These are phyloP conservation scores for Cryphonectria japonica DNA, from an alignment of 2,329 filamentous ascomycete genomes.

Conservation along the genomic window DNA sequence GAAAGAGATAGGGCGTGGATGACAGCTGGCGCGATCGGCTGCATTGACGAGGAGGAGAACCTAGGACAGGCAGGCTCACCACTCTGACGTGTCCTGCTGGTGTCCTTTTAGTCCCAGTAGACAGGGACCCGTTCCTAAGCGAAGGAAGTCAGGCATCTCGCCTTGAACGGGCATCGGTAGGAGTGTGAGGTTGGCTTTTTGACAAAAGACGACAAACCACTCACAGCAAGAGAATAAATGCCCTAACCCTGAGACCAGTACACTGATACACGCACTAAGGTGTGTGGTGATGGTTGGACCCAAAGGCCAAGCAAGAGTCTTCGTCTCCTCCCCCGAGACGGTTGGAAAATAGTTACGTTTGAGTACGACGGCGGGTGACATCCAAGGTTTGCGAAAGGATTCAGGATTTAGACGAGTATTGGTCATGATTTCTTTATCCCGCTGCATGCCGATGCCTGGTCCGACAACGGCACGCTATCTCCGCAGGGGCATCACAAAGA, in stretches of 20 bases:
- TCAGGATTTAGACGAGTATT: not conserved
- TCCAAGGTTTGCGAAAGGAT: not conserved
- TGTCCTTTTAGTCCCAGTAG: too few species aligned
- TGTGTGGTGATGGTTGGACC: not conserved
- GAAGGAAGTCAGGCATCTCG: not conserved
- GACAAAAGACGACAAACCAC: too few species aligned
- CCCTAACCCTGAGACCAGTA: not conserved
- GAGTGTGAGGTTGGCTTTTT: not conserved
- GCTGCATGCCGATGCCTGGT: constrained; percentile 3
- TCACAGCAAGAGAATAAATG: not conserved
- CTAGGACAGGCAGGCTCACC: not conserved
- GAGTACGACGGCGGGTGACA: not conserved
- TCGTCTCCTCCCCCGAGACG: not conserved
- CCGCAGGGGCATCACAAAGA: not conserved
- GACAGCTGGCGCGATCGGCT: not conserved
- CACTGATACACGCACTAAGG: not conserved
- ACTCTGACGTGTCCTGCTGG: not conserved
- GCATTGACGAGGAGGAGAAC: not conserved
- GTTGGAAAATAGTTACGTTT: not conserved
- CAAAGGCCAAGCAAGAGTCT: not conserved
- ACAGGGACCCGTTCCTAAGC: not conserved
- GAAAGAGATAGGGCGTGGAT: not conserved
- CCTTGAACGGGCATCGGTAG: not conserved
- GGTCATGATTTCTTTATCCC: constrained; percentile 4
- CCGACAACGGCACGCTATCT: constrained; percentile 13